These are phyloP conservation scores for Digitaria exilis DNA, from an alignment of 202 grass and related monocot genomes.

Conservation along the genomic window DNA sequence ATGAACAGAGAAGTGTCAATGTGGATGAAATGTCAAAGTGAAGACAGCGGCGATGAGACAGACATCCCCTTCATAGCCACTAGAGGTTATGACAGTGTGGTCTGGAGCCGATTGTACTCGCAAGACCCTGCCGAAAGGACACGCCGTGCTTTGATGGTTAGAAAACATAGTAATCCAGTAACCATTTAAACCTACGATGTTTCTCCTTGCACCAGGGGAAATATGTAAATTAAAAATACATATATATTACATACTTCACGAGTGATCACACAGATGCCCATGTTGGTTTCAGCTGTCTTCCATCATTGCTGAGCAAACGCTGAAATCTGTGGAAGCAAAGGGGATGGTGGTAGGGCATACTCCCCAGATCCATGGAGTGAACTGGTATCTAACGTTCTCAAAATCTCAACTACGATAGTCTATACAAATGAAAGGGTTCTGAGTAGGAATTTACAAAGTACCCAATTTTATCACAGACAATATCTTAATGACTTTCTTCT, in stretches of 20 bases:
- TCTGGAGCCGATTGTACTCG: constrained; percentile 88
- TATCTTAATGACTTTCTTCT: constrained; percentile 24
- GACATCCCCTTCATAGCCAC: constrained; percentile 82
- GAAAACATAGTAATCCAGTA: constrained; percentile 15
- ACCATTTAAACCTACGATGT: neutral
- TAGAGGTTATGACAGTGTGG: constrained; percentile 88
- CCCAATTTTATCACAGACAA: neutral
- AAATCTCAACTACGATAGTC: neutral
- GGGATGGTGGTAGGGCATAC: constrained; percentile 97
- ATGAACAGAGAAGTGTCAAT: constrained; percentile 85
- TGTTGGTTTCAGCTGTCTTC: constrained; percentile 75
- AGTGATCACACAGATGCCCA: constrained; percentile 25
- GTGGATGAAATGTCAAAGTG: constrained; percentile 72
- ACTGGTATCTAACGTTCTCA: constrained; percentile 57
- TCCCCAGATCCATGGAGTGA: constrained; percentile 78
- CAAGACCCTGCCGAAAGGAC: constrained; percentile 55
- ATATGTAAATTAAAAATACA: neutral
- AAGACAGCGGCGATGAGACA: constrained; percentile 40
- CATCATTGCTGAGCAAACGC: constrained; percentile 68
- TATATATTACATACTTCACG: neutral
- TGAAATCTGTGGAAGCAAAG: constrained; percentile 74
- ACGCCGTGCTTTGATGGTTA: constrained; percentile 53
- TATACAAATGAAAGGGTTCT: neutral
- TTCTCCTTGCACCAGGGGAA: neutral
- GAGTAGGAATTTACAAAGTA: neutral